These are phyloP conservation scores for Astragalus glycyphyllos DNA, from an alignment of 306 rosid genomes.

Conservation along the genomic window DNA sequence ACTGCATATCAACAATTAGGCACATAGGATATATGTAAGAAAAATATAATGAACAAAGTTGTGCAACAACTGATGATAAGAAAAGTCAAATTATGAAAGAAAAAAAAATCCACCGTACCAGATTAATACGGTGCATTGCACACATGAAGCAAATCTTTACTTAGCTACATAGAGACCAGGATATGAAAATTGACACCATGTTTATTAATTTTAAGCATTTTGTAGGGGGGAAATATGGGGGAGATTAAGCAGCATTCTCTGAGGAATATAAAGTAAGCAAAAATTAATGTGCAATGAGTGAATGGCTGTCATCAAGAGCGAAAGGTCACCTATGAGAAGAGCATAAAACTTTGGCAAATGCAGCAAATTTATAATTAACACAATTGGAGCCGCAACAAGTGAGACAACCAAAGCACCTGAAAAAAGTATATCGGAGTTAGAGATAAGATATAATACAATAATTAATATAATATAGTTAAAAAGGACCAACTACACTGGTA, in stretches of 20 bases:
- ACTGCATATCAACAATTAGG: slow-evolving; percentile 55
- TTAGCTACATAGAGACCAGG: background rate
- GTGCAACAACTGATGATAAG: slow-evolving; percentile 6
- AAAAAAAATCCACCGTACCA: background rate
- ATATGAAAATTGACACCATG: slow-evolving; percentile 11
- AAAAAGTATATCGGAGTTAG: slow-evolving; percentile 27
- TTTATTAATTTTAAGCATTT: slow-evolving; percentile 24
- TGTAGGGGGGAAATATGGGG: background rate
- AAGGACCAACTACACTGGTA: background rate
- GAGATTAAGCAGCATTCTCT: slow-evolving; percentile 1
- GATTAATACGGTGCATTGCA: background rate
- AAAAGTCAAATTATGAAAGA: slow-evolving; percentile 3
- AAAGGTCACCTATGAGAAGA: slow-evolving; percentile 66
- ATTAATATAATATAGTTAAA: background rate
- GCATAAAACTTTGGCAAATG: slow-evolving; percentile 76
- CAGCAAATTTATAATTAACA: slow-evolving; percentile 60
- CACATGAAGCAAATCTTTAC: slow-evolving; percentile 25
- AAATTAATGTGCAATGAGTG: background rate
- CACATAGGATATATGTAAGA: slow-evolving; percentile 26
- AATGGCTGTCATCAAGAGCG: slow-evolving; percentile 20
- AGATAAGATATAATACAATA: slow-evolving; percentile 7
- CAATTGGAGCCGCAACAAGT: slow-evolving; percentile 64
- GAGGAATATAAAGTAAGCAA: slow-evolving; percentile 3
- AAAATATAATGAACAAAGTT: slow-evolving; percentile 14
- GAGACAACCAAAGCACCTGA: slow-evolving; percentile 84